A percentile compares a stretch with the other conserved stretches of the same genome.
phyloP scores from a whole-genome alignment of 768 basidiomycete genomes.

The Leucogyrophana mollusca region DNA sequence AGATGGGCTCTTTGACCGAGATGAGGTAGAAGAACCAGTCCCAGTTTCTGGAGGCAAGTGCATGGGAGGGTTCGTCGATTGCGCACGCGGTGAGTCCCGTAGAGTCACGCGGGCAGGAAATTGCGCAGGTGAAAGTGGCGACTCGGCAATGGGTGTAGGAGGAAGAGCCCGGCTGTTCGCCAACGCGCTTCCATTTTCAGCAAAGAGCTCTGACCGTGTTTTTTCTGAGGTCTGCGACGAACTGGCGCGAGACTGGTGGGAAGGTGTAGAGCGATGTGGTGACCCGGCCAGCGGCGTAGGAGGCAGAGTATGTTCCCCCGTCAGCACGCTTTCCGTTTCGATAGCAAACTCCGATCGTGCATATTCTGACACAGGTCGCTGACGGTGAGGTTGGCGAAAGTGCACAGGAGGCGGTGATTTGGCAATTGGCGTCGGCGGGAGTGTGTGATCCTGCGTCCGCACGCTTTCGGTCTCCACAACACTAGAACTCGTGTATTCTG shows the following conservation, averaged over 20 bases:
- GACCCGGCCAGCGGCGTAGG: constrained; percentile 28
- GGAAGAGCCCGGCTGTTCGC: too few relatives aligned
- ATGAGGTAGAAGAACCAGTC: constrained; percentile 19
- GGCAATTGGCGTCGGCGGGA: constrained; percentile 23
- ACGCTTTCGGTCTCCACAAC: constrained; percentile 9
- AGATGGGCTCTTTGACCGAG: constrained; percentile 50
- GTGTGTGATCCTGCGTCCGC: constrained; percentile 2
- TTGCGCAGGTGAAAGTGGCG: constrained; percentile 18
- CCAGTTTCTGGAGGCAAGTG: constrained; percentile 17
- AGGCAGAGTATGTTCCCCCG: constrained; percentile 11
- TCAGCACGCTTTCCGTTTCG: constrained; percentile 5
- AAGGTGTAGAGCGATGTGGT: constrained; percentile 10
- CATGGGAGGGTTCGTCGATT: constrained; percentile 23
- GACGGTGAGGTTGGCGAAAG: constrained; percentile 12
- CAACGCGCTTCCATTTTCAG: too few relatives aligned
- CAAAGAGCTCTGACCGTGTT: too few relatives aligned
- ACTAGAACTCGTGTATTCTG: constrained; percentile 27
- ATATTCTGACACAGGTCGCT: constrained; percentile 15
- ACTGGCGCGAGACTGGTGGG: constrained; percentile 16
- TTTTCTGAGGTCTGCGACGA: too few relatives aligned
- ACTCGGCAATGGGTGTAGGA: too few relatives aligned
- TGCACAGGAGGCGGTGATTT: constrained; percentile 21
- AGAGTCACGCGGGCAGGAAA: constrained; percentile 24
- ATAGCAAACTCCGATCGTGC: constrained; percentile 22
- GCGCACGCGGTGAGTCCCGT: too few relatives aligned